Conservation (phyloP, 441 rosid species). For the Flueggea neowawraea region DNA sequence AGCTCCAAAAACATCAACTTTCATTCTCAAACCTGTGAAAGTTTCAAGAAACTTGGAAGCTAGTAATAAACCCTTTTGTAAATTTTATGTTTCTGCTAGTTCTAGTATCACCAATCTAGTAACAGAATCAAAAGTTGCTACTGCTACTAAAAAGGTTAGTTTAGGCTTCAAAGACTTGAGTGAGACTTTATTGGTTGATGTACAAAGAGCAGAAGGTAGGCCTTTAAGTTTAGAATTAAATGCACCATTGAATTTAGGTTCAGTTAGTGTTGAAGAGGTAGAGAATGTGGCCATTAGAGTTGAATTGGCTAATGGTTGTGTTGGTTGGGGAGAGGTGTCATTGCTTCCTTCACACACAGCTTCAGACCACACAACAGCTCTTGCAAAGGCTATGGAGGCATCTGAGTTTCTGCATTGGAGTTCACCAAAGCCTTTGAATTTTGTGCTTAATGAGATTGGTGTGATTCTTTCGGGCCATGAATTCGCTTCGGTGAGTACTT, state of each 20-base stretch:
- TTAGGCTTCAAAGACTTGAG: slow-evolving; percentile 37
- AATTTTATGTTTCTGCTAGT: no score
- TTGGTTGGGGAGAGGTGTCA: slow-evolving; percentile 93
- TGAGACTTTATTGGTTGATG: slow-evolving; percentile 51
- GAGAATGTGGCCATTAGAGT: slow-evolving; percentile 67
- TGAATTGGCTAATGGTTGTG: slow-evolving; percentile 64
- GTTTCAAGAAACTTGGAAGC: no score
- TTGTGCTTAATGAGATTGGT: slow-evolving; percentile 40
- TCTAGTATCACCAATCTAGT: no score
- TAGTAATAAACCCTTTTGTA: no score
- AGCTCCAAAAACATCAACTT: no score
- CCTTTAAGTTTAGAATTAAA: slow-evolving; percentile 64
- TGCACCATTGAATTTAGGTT: slow-evolving; percentile 75
- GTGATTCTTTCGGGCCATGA: slow-evolving; percentile 65
- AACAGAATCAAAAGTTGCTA: no score
- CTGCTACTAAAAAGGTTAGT: no score
- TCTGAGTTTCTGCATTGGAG: slow-evolving; percentile 44
- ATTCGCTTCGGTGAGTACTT: slow-evolving; percentile 77
- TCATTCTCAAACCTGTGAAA: no score
- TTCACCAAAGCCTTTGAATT: slow-evolving; percentile 39
- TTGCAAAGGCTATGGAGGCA: slow-evolving; percentile 64
- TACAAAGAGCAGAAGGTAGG: slow-evolving; percentile 66
- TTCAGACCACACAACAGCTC: slow-evolving; percentile 72
- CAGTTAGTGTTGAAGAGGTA: slow-evolving; percentile 62
- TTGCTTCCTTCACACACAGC: slow-evolving; percentile 75